Conservation (phyloP, 331 rosid genomes). For the Pyracantha coccinea region DNA sequence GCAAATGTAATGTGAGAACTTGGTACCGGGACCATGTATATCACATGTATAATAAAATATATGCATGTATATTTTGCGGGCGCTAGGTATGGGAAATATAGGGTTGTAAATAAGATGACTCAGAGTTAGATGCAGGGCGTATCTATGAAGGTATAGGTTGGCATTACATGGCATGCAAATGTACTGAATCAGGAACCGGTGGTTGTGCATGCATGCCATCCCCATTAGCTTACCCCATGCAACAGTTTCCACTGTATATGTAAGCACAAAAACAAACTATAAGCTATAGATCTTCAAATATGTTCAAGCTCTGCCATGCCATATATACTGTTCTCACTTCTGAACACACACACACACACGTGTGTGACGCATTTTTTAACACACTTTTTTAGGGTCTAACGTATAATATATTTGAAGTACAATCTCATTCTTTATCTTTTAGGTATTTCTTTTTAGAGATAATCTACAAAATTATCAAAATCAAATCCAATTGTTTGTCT, state of each 20-base stretch:
- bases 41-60: too few species aligned
- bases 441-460: too few species aligned
- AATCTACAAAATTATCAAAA: too few species aligned
- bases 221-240: constrained; percentile 4
- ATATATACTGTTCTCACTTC: neutral
- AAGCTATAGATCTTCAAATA: neutral
- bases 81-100: neutral
- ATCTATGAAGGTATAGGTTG: constrained; percentile 46
- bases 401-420: too few species aligned
- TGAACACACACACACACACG: too few species aligned
- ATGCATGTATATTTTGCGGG: too few species aligned
- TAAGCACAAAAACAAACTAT: neutral
- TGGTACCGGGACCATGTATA: too few species aligned
- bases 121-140: constrained; percentile 10
- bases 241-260: neutral
- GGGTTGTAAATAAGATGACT: neutral
- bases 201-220: constrained; percentile 48
- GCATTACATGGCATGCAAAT: constrained; percentile 70
- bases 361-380: too few species aligned
- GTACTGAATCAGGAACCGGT: constrained; percentile 18
- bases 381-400: too few species aligned
- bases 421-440: too few species aligned
- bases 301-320: neutral
- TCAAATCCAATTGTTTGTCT: too few species aligned
- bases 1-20: too few species aligned